Evolutionary conservation across 768 basidiomycete species (phyloP).

Genomic region (Lentinula sp.): DNA sequence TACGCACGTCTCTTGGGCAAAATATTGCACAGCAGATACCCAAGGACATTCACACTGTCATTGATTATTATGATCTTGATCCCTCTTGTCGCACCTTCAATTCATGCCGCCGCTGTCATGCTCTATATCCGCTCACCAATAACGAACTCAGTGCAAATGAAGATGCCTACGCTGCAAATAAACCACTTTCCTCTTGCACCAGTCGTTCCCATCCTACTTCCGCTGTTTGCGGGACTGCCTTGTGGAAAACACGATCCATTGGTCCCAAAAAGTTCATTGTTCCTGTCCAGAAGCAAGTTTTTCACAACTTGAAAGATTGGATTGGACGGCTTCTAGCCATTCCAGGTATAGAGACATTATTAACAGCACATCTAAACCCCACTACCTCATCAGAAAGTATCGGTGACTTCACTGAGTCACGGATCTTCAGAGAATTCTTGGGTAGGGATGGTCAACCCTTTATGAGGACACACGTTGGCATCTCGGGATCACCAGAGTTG

Average conservation of each 20-base stretch:
- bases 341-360: neutral
- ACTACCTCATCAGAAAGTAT: neutral
- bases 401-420: neutral
- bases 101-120: neutral
- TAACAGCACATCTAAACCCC: neutral
- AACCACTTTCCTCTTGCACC: neutral
- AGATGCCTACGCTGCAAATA: neutral
- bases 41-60: neutral
- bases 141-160: neutral
- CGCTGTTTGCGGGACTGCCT: neutral
- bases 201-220: neutral
- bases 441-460: conserved; percentile 12
- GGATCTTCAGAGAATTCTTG: conserved; percentile 5
- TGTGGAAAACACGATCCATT: neutral
- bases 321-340: neutral
- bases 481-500: neutral
- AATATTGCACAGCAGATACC: neutral
- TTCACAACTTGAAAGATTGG: neutral
- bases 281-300: neutral
- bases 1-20: neutral
- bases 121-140: neutral
- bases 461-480: neutral
- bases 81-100: neutral
- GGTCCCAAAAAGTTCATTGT: neutral
- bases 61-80: neutral